phyloP scores from a whole-genome alignment of 768 basidiomycete genomes.

The Mycena epipterygia region DNA sequence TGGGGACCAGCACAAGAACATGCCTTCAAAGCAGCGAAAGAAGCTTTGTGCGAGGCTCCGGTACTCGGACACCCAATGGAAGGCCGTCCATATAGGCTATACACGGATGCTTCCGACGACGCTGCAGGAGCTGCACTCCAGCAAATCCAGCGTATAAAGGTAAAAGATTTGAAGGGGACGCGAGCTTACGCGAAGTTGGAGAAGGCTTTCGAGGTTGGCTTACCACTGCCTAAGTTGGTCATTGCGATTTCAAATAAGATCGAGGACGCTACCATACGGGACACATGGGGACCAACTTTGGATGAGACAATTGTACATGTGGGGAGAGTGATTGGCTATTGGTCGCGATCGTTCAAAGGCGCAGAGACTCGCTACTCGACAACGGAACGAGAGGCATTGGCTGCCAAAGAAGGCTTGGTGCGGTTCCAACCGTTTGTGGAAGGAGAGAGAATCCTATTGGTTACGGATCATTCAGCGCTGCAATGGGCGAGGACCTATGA shows the following conservation, averaged over 20 bases:
- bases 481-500: neutral
- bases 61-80: conserved; percentile 29
- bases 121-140: neutral
- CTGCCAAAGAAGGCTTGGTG: too few species aligned
- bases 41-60: conserved; percentile 37
- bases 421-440: too few species aligned
- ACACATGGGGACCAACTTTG: neutral
- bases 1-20: conserved; percentile 24
- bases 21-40: conserved; percentile 38
- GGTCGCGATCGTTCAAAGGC: neutral
- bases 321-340: neutral
- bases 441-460: too few species aligned
- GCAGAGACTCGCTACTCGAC: neutral
- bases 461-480: too few species aligned
- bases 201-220: neutral
- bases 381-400: neutral
- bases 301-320: conserved; percentile 7
- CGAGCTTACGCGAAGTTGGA: neutral
- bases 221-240: neutral
- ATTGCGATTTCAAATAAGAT: neutral
- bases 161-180: neutral
- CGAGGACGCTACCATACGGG: neutral
- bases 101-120: too few species aligned
- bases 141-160: too few species aligned
- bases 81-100: neutral